Evolutionary conservation across 345 rosid species (phyloP).

Genomic region (Mangifera indica): DNA sequence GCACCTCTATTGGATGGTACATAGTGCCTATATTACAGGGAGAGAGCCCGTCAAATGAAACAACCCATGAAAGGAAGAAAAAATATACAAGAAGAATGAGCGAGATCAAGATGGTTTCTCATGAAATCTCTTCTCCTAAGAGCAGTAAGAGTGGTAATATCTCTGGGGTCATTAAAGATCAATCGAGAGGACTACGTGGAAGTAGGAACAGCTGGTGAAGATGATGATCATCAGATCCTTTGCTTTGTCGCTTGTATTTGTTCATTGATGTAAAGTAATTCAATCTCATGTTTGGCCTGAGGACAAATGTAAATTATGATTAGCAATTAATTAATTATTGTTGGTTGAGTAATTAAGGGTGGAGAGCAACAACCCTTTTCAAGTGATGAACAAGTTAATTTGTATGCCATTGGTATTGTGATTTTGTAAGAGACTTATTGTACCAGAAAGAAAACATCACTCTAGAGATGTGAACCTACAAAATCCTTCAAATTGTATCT

Average conservation of each 20-base stretch:
- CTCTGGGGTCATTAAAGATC: not conserved
- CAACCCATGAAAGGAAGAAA: constrained; percentile 42
- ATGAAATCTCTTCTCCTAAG: constrained; percentile 31
- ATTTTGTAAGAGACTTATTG: not conserved
- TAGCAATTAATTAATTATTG: not conserved
- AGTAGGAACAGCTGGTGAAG: constrained; percentile 35
- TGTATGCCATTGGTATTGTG: not conserved
- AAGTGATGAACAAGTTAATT: not conserved
- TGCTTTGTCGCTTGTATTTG: not conserved
- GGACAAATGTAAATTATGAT: constrained; percentile 32
- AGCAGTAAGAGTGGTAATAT: constrained; percentile 7
- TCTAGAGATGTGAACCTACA: not conserved
- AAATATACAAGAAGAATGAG: not conserved
- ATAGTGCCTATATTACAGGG: constrained; percentile 46
- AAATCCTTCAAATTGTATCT: not conserved
- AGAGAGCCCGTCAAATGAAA: constrained; percentile 23
- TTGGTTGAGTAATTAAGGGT: constrained; percentile 6
- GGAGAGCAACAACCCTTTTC: not conserved
- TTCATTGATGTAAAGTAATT: constrained; percentile 8
- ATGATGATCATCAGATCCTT: not conserved
- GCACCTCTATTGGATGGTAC: constrained; percentile 68
- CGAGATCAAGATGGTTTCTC: constrained; percentile 15
- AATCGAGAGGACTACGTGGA: constrained; percentile 4
- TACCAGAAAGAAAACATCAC: not conserved
- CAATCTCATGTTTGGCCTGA: constrained; percentile 3